Evolutionary conservation across 768 basidiomycete species (phyloP).

Genomic region (Hygrocybe coccinea): DNA sequence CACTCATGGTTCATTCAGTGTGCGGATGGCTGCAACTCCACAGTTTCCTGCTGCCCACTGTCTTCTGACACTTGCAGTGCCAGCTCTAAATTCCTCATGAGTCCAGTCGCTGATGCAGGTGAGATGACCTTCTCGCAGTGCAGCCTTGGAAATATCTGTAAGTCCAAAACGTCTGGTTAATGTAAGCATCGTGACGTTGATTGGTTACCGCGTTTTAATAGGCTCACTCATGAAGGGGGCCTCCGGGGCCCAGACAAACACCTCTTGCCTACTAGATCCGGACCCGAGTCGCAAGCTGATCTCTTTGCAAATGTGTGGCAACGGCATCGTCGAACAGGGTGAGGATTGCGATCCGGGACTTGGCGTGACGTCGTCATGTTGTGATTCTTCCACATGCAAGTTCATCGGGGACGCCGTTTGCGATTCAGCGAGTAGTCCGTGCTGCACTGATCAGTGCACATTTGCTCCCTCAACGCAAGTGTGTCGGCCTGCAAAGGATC

Average conservation of each 20-base stretch:
- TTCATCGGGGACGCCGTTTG: conserved; percentile 68
- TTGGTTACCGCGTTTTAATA: conserved; percentile 19
- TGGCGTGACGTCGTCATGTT: conserved; percentile 60
- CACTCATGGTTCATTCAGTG: conserved; percentile 41
- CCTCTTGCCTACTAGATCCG: conserved; percentile 65
- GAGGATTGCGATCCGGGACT: conserved; percentile 85
- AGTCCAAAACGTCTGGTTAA: conserved; percentile 18
- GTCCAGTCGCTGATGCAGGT: conserved; percentile 57
- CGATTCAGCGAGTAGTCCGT: conserved; percentile 69
- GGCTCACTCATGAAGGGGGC: conserved; percentile 60
- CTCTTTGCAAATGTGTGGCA: conserved; percentile 71
- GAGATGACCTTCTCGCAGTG: conserved; percentile 76
- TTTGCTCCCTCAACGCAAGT: conserved; percentile 66
- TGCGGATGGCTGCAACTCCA: conserved; percentile 54
- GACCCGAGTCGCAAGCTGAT: conserved; percentile 42
- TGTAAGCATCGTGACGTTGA: conserved; percentile 2
- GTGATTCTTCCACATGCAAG: conserved; percentile 70
- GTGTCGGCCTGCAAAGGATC: conserved; percentile 65
- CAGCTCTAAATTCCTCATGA: conserved; percentile 74
- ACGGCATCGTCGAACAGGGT: conserved; percentile 75
- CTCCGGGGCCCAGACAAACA: conserved; percentile 44
- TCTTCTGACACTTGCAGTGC: conserved; percentile 57
- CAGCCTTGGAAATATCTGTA: conserved; percentile 81
- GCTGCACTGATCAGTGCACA: conserved; percentile 66
- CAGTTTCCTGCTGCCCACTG: conserved; percentile 64